Base-by-base conservation (phyloP, 495 filamentous ascomycete species). In the Alectoria sarmentosa region DNA sequence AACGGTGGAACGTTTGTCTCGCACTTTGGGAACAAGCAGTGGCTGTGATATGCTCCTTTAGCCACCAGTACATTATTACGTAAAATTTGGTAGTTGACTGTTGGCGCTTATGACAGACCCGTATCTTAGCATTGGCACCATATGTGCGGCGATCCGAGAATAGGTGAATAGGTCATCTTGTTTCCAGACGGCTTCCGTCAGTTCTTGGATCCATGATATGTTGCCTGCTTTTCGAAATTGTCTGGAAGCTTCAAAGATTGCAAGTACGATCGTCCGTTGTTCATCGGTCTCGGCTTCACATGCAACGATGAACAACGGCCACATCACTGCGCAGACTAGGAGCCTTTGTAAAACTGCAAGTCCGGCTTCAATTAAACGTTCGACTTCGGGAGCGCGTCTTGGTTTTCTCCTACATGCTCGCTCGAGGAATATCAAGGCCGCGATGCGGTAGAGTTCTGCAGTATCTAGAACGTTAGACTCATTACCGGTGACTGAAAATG, bases 11-110 rank as follows among this genome's bases (percentile, higher is more conserved):
- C 75, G 0, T 83, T 82, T 67, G 38, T 86, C 0, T 84, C 82
- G 9, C 84, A 86, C 37, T 67, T 72, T 62, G 83, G 83, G 9
- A 83, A 79, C 61, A 80, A 82, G 70, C 73, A 78, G 62, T 84
- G 82, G 80, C 30, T 55, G 19, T 55, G 52, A 55, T 17, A 34
- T 4, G 46, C 4, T 26, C 14, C 23, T 49, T 49, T 3, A 28
- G n/a, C 23, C 46, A 49, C 46, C 23, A 14, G 0, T 10, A 7
- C 21, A 23, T 7, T 49, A 14, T 49, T 23, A 49, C 28, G 46
- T 49, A 28, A 49, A 28, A 28, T 49, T 49, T 13, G 46, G 46
- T 28, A 49, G 46, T 28, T 49, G 46, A 49, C 46, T 13, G 52
- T 28, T 54, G 8, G 49, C 49, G 19, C 49, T 54, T 30, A 54